Conservation (phyloP, 1,139 yeast genomes). For the Zygosaccharomyces pseudobailii region DNA sequence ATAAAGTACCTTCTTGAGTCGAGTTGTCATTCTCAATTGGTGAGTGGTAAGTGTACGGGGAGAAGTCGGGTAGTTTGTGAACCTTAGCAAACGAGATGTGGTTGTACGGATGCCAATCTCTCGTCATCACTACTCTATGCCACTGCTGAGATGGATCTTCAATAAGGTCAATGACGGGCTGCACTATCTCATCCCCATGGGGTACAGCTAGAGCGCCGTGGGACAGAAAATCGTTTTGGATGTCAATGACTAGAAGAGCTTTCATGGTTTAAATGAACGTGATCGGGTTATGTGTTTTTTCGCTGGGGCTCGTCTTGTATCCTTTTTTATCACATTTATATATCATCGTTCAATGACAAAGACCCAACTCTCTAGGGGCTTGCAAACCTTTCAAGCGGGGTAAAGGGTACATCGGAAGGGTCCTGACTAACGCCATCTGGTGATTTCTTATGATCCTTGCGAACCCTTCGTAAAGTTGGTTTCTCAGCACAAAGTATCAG, state of each 20-base stretch:
- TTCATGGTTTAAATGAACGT: conserved; percentile 11
- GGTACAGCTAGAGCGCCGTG: conserved; percentile 71
- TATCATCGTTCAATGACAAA: neutral
- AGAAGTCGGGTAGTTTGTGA: conserved; percentile 54
- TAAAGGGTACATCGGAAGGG: neutral
- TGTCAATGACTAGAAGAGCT: conserved; percentile 71
- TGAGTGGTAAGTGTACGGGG: conserved; percentile 45
- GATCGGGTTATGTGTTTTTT: neutral
- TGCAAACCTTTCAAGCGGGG: neutral
- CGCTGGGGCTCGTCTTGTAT: conserved; percentile 10
- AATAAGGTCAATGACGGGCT: conserved; percentile 43
- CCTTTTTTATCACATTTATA: neutral
- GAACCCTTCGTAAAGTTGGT: neutral
- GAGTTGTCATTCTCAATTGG: conserved; percentile 42
- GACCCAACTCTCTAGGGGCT: neutral
- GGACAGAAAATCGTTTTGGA: conserved; percentile 81
- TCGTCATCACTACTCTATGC: conserved; percentile 64
- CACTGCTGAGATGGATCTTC: conserved; percentile 41
- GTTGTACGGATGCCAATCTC: conserved; percentile 82
- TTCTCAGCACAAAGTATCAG: neutral
- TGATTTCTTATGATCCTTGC: neutral
- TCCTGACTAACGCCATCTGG: neutral
- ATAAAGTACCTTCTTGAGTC: conserved; percentile 43
- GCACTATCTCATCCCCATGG: conserved; percentile 57
- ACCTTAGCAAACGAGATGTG: conserved; percentile 81